These are phyloP conservation scores for Sporisorium iseilematis-ciliati DNA, from an alignment of 1,284 basidiomycete genomes.

Conservation along the genomic window DNA sequence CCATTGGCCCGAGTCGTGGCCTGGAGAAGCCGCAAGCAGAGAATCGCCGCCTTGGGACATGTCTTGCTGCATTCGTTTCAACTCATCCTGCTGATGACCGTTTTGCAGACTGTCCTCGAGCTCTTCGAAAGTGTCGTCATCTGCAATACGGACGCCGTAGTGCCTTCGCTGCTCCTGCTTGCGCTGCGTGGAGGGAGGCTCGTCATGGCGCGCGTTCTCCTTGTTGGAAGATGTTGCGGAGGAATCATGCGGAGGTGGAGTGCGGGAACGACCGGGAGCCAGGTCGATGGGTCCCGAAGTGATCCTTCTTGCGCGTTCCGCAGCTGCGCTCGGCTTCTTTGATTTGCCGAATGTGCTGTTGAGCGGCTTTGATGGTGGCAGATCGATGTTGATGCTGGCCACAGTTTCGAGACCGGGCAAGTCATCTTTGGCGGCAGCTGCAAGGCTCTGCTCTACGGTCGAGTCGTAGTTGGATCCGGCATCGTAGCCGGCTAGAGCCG, in stretches of 20 bases:
- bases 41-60: constrained; percentile 54
- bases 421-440: constrained; percentile 37
- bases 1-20: constrained; percentile 57
- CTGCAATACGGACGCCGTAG: constrained; percentile 54
- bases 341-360: constrained; percentile 36
- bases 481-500: constrained; percentile 56
- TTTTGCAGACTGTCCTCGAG: constrained; percentile 55
- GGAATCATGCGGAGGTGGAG: constrained; percentile 39
- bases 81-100: constrained; percentile 43
- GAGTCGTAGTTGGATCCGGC: constrained; percentile 52
- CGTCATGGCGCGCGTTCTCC: constrained; percentile 31
- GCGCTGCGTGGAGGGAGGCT: constrained; percentile 51
- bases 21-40: constrained; percentile 32
- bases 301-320: constrained; percentile 37
- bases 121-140: constrained; percentile 53
- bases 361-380: constrained; percentile 33
- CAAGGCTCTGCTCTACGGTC: constrained; percentile 39
- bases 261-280: constrained; percentile 23
- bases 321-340: constrained; percentile 37
- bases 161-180: constrained; percentile 51
- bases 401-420: constrained; percentile 51
- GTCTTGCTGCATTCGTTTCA: constrained; percentile 52
- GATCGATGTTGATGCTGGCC: constrained; percentile 46
- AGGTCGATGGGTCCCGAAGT: constrained; percentile 43
- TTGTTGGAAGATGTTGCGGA: constrained; percentile 35